These are phyloP conservation scores for Proliferodiscus dingleyae DNA, from an alignment of 2,329 filamentous ascomycete genomes.

Conservation along the genomic window DNA sequence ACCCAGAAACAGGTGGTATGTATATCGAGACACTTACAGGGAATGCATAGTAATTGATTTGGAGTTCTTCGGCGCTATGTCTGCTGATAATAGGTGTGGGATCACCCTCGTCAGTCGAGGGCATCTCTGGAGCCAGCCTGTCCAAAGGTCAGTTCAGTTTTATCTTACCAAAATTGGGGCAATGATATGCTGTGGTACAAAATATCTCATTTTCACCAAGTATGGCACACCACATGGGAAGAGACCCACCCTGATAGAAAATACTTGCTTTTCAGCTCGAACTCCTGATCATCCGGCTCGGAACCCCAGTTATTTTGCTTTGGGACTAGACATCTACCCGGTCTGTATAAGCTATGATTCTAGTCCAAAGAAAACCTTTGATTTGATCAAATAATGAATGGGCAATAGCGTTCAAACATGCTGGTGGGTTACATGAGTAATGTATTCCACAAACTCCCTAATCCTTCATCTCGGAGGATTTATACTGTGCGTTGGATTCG, in stretches of 20 bases:
- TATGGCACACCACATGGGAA: too few species aligned
- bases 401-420: too few species aligned
- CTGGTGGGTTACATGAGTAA: too few species aligned
- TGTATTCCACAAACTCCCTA: too few species aligned
- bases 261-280: constrained; percentile 2
- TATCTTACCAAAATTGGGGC: too few species aligned
- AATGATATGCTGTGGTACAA: too few species aligned
- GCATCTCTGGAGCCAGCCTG: background rate
- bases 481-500: too few species aligned
- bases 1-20: background rate
- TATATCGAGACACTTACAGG: background rate
- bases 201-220: too few species aligned
- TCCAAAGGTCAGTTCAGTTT: background rate
- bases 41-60: background rate
- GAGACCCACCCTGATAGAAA: constrained; percentile 1
- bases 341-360: background rate
- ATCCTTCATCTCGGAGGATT: too few species aligned
- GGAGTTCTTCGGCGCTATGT: background rate
- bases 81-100: background rate
- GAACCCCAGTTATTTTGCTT: background rate
- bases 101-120: background rate
- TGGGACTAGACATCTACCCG: background rate
- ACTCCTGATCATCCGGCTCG: background rate
- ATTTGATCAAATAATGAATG: too few species aligned
- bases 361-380: too few species aligned